Evolutionary conservation across 441 rosid species (phyloP), one percentile per base, ranked within the genome.

Genomic region (Eutrema salsugineum): DNA sequence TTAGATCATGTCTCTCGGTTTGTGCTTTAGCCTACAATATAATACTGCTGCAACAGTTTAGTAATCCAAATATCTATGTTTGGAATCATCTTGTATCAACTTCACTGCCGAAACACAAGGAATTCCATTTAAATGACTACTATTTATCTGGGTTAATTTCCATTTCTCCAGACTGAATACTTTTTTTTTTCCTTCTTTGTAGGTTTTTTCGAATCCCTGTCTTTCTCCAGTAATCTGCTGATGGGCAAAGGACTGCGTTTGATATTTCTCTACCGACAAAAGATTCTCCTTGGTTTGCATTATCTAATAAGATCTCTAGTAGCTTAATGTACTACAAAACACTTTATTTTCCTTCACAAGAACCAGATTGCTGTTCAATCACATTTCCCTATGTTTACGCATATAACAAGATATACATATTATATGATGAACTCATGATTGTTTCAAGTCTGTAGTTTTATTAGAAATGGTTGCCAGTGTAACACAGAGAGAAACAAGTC

Each of bases 251-350:
- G 66, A 48, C 46, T 56, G 46, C 60, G 35, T 15, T 10, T 66
- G 55, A 32, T 49, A n/a, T 48, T 16, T 39, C 67, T 2, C 14
- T 28, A 24, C 48, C 33, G n/a, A 33, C 22, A 42, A 66, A 58
- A 59, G 12, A 8, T 14, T 66, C 42, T 61, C 63, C 57, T 1
- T 60, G 20, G 56, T 8, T 27, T 51, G 50, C 27, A 51, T 53
- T 66, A 24, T 36, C 56, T 60, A 74, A 74, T 74, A 74, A 74
- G 35, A 46, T 20, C 40, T 66, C 48, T 58, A 20, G 72, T 50
- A 42, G 68, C 56, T 59, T 66, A 32, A 14, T 66, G 56, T 59
- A 50, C 78, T 74, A 59, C 56, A 59, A 59, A 66, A 66, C 63
- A 74, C 14, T 50, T 59, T 20, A 22, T 59, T 50, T 32, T 67